Evolutionary conservation across 805 yeast genomes (phyloP).

Genomic region (Saturnispora ahearnii): DNA sequence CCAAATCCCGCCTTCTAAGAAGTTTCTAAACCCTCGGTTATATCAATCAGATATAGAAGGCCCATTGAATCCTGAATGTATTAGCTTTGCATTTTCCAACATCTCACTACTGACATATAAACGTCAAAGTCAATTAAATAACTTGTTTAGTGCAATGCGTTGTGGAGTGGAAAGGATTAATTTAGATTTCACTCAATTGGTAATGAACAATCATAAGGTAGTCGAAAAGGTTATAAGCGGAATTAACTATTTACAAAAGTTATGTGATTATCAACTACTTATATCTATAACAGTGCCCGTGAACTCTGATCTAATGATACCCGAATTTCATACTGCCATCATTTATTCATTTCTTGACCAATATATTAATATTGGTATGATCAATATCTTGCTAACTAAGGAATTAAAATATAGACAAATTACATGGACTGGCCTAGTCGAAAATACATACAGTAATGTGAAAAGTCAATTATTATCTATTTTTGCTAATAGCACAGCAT

Average conservation of each 20-base stretch:
- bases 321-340: background rate
- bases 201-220: background rate
- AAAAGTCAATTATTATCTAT: background rate
- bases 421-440: background rate
- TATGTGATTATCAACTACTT: background rate
- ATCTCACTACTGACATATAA: background rate
- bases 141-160: background rate
- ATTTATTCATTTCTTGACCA: background rate
- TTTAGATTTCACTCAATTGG: slow-evolving; percentile 4
- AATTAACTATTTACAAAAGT: slow-evolving; percentile 1
- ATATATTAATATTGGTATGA: slow-evolving; percentile 3
- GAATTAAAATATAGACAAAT: background rate
- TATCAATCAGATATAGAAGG: background rate
- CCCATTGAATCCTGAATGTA: background rate
- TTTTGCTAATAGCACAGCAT: background rate
- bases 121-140: background rate
- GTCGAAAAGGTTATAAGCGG: background rate
- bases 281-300: background rate
- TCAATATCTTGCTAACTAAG: slow-evolving; percentile 2
- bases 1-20: slow-evolving; percentile 1
- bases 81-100: slow-evolving; percentile 4
- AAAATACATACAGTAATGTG: background rate
- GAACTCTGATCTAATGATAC: background rate
- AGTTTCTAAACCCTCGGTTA: background rate
- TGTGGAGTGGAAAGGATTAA: background rate